phyloP scores from a whole-genome alignment of 352 stramenopile genomes.

The Phytophthora citricola region DNA sequence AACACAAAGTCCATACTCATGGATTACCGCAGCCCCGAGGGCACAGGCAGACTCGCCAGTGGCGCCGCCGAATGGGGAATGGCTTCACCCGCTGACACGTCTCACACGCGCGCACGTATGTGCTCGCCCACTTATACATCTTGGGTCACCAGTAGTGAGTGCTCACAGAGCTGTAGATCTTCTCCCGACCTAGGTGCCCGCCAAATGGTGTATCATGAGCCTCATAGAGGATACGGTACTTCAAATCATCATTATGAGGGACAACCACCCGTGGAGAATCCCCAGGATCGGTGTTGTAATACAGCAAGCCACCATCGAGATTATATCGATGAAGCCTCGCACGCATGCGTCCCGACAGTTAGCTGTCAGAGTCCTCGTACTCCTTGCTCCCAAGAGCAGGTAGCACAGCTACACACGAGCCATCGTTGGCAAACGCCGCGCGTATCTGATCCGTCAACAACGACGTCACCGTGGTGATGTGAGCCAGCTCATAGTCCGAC shows the following conservation, averaged over 20 bases:
- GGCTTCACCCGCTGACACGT: slow-evolving; percentile 7
- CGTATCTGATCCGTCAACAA: too few species aligned
- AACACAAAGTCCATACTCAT: slow-evolving; percentile 6
- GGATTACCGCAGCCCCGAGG: background rate
- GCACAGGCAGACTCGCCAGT: background rate
- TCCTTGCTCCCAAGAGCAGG: too few species aligned
- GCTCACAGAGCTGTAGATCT: slow-evolving; percentile 17
- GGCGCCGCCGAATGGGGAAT: background rate
- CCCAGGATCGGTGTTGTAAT: background rate
- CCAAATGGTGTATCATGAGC: too few species aligned
- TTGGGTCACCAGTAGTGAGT: slow-evolving; percentile 22
- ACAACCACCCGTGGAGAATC: slow-evolving; percentile 5
- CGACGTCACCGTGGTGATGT: too few species aligned
- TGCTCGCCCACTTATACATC: slow-evolving; percentile 31
- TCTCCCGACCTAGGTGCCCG: slow-evolving; percentile 31
- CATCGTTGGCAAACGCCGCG: too few species aligned
- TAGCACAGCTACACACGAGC: too few species aligned
- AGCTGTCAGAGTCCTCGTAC: too few species aligned
- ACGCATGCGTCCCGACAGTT: too few species aligned
- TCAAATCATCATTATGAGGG: too few species aligned
- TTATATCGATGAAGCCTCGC: background rate
- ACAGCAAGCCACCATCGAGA: slow-evolving; percentile 2
- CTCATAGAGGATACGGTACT: too few species aligned
- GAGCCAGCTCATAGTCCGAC: too few species aligned
- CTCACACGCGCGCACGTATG: slow-evolving; percentile 20